Percentiles rank a stretch among this genome's conserved stretches.
Evolutionary conservation across 345 rosid genomes (phyloP).

Genomic region (Mercurialis annua): DNA sequence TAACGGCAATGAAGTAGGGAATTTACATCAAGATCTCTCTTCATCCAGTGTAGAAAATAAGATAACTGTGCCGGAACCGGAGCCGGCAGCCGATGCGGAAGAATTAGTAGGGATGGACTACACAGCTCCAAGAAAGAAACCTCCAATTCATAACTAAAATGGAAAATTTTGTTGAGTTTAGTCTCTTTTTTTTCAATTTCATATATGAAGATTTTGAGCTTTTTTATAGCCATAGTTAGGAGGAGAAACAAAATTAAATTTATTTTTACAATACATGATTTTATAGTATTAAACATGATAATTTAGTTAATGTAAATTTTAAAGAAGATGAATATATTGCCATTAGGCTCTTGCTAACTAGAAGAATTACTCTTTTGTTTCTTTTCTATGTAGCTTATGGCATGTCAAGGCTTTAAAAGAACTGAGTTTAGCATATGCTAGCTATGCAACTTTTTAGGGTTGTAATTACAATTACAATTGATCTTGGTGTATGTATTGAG

Average conservation of each 20-base stretch:
- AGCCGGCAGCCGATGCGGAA: slow-evolving; percentile 11
- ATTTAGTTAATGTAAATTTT: too few relatives aligned
- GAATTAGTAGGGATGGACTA: slow-evolving; percentile 50
- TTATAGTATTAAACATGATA: too few relatives aligned
- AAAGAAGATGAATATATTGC: neutral
- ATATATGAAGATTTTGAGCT: neutral
- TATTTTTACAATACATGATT: neutral
- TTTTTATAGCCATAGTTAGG: neutral
- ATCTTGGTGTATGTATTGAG: too few relatives aligned
- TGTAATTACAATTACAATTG: slow-evolving; percentile 2
- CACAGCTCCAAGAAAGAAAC: slow-evolving; percentile 52
- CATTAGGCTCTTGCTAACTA: neutral
- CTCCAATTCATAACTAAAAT: slow-evolving; percentile 58
- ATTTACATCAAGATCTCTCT: neutral
- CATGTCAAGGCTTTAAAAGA: neutral
- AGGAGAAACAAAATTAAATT: neutral
- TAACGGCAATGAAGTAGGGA: slow-evolving; percentile 6
- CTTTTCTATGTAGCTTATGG: neutral
- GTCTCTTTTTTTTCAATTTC: neutral
- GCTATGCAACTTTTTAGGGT: neutral
- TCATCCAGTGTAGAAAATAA: slow-evolving; percentile 21
- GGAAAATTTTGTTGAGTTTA: slow-evolving; percentile 8
- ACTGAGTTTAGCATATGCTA: neutral
- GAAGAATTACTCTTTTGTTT: too few relatives aligned
- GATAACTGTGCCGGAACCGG: neutral